A percentile compares a stretch with the other conserved stretches of the same genome.
These are phyloP conservation scores for Sphaerostilbella broomeana DNA, from an alignment of 2,329 filamentous ascomycete species.

Conservation along the genomic window DNA sequence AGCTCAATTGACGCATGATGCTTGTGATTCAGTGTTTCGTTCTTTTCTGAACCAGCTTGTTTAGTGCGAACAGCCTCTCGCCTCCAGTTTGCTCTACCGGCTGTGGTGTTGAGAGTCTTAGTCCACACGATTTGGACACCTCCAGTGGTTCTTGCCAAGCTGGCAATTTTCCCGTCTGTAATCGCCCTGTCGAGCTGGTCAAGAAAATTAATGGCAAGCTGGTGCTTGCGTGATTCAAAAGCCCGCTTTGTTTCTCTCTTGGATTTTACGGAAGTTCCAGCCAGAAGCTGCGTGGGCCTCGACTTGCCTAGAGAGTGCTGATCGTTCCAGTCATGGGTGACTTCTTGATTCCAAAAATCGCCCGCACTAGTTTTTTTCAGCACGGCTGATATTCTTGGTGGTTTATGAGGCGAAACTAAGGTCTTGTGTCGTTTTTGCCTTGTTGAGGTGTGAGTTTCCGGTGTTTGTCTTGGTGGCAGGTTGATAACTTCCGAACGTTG, in stretches of 20 bases:
- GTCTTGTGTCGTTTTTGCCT: slow-evolving; percentile 10
- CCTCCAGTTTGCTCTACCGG: slow-evolving; percentile 68
- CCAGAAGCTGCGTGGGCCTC: slow-evolving; percentile 14
- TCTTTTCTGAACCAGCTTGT: slow-evolving; percentile 17
- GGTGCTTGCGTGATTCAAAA: slow-evolving; percentile 57
- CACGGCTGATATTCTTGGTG: slow-evolving; percentile 40
- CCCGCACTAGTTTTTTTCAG: slow-evolving; percentile 49
- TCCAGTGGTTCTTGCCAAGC: slow-evolving; percentile 56
- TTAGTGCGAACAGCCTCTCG: slow-evolving; percentile 45
- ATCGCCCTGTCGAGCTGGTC: slow-evolving; percentile 61
- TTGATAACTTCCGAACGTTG: no score
- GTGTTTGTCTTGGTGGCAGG: no score
- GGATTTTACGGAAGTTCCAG: slow-evolving; percentile 17
- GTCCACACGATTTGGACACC: slow-evolving; percentile 68
- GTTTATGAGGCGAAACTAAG: slow-evolving; percentile 27
- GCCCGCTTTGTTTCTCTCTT: slow-evolving; percentile 44
- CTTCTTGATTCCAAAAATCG: slow-evolving; percentile 52
- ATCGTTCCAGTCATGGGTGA: slow-evolving; percentile 59
- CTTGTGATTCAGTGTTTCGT: slow-evolving; percentile 29
- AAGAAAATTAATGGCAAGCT: slow-evolving; percentile 58
- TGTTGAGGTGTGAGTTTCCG: no score
- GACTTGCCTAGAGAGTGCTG: slow-evolving; percentile 48
- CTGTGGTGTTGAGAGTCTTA: slow-evolving; percentile 73
- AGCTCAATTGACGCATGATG: slow-evolving; percentile 79
- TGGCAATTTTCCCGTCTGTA: slow-evolving; percentile 51